phyloP scores from a whole-genome alignment of 495 filamentous ascomycete genomes.

The Penicillium samsonianum region DNA sequence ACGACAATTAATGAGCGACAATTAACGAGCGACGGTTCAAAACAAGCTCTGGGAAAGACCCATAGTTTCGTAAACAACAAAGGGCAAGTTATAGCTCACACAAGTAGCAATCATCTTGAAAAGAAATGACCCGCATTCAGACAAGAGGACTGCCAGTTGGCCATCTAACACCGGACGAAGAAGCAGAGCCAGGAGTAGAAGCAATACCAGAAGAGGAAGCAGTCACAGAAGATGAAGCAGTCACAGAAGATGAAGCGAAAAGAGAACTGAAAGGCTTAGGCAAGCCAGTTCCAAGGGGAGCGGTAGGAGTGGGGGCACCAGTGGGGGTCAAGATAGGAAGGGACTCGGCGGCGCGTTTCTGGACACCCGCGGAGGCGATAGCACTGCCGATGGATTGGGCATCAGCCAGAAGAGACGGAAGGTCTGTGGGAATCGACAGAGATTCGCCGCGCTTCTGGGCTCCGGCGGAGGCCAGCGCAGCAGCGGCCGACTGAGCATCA shows the following conservation, averaged over 20 bases:
- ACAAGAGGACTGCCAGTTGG: background rate
- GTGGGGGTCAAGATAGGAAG: background rate
- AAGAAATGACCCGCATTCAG: background rate
- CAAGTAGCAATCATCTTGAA: background rate
- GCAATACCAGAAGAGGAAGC: background rate
- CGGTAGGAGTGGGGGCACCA: background rate
- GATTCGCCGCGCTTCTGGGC: slow-evolving; percentile 20
- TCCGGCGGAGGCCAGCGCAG: slow-evolving; percentile 13
- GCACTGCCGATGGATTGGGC: slow-evolving; percentile 10
- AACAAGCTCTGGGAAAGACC: background rate
- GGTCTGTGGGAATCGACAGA: slow-evolving; percentile 12
- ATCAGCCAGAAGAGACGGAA: slow-evolving; percentile 15
- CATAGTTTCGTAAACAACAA: background rate
- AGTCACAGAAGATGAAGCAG: background rate
- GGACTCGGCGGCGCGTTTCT: slow-evolving; percentile 13
- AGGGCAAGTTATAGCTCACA: background rate
- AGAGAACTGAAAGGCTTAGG: background rate
- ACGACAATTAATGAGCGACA: background rate
- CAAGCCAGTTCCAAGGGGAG: background rate
- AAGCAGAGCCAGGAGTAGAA: background rate
- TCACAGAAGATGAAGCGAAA: background rate
- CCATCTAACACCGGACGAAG: background rate
- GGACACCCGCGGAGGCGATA: slow-evolving; percentile 14
- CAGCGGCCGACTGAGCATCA: slow-evolving; percentile 15
- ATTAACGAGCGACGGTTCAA: background rate